Evolutionary conservation across 805 yeast genomes (phyloP).

Genomic region (Brettanomyces sp.): DNA sequence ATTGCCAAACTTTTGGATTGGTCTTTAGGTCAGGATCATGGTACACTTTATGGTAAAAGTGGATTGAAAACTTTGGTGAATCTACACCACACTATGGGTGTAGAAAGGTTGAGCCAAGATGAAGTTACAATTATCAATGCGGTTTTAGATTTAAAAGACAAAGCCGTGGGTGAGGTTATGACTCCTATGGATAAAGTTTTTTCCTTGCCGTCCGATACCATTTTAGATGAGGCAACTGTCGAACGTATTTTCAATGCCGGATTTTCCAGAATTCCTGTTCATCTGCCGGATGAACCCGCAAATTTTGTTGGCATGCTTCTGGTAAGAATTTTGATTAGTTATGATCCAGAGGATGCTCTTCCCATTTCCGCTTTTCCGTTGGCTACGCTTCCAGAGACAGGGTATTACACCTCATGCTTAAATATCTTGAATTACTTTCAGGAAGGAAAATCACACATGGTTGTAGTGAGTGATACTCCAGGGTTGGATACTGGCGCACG

Average conservation of each 20-base stretch:
- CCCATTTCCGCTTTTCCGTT: conserved; percentile 91
- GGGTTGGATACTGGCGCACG: conserved; percentile 74
- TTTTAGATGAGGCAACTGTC: conserved; percentile 75
- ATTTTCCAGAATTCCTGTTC: conserved; percentile 89
- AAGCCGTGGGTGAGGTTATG: conserved; percentile 80
- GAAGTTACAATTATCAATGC: conserved; percentile 95
- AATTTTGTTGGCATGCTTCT: conserved; percentile 93
- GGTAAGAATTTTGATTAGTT: conserved; percentile 84
- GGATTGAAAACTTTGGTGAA: conserved; percentile 92
- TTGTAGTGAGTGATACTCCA: conserved; percentile 77
- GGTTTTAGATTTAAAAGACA: conserved; percentile 88
- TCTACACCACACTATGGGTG: conserved; percentile 89
- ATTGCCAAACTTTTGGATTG: conserved; percentile 72
- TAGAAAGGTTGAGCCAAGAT: conserved; percentile 84
- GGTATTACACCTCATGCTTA: conserved; percentile 83
- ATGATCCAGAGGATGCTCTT: conserved; percentile 92
- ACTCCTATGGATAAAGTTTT: conserved; percentile 88
- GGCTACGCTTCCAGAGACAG: conserved; percentile 93
- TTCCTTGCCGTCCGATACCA: conserved; percentile 75
- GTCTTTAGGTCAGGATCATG: conserved; percentile 90
- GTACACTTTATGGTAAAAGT: conserved; percentile 84
- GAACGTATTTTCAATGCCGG: conserved; percentile 91
- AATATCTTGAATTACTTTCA: conserved; percentile 93
- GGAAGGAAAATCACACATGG: conserved; percentile 97
- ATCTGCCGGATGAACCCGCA: conserved; percentile 77